Base-by-base conservation (phyloP, 2,329 filamentous ascomycete genomes). In the Fusarium sp. region DNA sequence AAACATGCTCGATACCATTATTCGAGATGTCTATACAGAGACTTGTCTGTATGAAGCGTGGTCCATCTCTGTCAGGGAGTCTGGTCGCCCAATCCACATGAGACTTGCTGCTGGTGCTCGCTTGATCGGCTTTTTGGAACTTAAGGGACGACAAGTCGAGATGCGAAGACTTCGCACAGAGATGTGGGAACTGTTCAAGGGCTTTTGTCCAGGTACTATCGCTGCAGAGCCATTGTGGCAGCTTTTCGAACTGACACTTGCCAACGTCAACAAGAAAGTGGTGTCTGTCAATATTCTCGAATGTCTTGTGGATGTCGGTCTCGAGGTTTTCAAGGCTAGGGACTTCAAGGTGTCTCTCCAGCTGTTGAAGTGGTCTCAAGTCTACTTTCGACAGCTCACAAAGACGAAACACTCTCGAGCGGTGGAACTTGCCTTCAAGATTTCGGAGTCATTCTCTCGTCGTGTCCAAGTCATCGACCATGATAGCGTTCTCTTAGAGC, bases 141-240 rank as follows among this genome's bases (percentile, higher is more conserved):
- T 18, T 6, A 58, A 55, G 22, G 55, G 49, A 0, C 49, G 39
- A n/a, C 39, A 55, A 1, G 20, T 17, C 2, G 55, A 58, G 17
- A 52, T 58, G 7, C 24, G 49, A 20, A 34, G 7, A 3, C 39
- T 58, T 0, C 39, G 55, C 1, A 44, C 31, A 2, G 55, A 58
- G 2, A 58, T 58, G 39, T 58, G 49, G 49, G 55, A 58, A 7
- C 31, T 58, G 39, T 58, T 58, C 39, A 58, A 58, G 24, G 31
- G 50, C 3, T 55, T 58, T 3, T 44, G 39, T 13, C 20, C 39
- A 5, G 22, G 20, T 17, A 55, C 49, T 10, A 31, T 44, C 0
- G 22, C 39, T 0, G 38, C 55, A 1, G 55, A 58, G 15, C 5
- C 33, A 1, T 24, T 58, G 2, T 58, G 55, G 55, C 55, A 58